A percentile compares a stretch with the other conserved stretches of the same genome.
Conservation (phyloP, 2,329 filamentous ascomycete species). For the Chaetomiaceae sp. region DNA sequence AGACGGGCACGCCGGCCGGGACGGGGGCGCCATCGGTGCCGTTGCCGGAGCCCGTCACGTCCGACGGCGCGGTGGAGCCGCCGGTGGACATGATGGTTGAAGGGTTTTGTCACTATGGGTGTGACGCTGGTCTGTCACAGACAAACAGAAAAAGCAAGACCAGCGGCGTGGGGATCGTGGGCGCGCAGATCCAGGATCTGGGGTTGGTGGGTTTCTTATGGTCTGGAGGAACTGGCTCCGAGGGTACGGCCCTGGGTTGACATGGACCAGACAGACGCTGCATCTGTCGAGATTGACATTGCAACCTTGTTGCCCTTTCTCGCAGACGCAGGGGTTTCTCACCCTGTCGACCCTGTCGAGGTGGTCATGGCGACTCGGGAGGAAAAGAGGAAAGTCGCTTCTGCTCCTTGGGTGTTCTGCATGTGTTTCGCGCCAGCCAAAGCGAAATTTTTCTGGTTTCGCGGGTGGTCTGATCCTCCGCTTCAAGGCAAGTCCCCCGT, state of each 20-base stretch:
- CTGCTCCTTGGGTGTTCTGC: neutral
- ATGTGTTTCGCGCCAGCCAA: slow-evolving; percentile 1
- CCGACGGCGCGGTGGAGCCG: neutral
- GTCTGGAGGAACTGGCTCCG: neutral
- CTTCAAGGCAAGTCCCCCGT: too few species aligned
- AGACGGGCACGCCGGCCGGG: slow-evolving; percentile 11
- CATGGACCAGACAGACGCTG: too few species aligned
- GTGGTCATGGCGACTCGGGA: too few species aligned
- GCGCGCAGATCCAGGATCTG: slow-evolving; percentile 1
- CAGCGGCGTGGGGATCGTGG: neutral
- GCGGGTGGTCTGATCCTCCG: neutral
- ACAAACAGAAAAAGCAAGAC: neutral
- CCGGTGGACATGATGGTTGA: slow-evolving; percentile 2
- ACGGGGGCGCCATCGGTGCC: neutral
- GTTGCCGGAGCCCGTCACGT: neutral
- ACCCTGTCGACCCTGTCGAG: neutral
- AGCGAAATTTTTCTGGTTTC: slow-evolving; percentile 9
- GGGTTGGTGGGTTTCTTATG: neutral
- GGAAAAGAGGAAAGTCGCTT: slow-evolving; percentile 1
- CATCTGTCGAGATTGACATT: too few species aligned
- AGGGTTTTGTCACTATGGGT: neutral
- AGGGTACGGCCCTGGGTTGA: neutral
- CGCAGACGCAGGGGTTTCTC: neutral
- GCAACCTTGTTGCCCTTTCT: neutral
- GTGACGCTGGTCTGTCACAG: too few species aligned